These are phyloP conservation scores for Apium graveolens DNA, from an alignment of 129 eudicot species.

Conservation along the genomic window DNA sequence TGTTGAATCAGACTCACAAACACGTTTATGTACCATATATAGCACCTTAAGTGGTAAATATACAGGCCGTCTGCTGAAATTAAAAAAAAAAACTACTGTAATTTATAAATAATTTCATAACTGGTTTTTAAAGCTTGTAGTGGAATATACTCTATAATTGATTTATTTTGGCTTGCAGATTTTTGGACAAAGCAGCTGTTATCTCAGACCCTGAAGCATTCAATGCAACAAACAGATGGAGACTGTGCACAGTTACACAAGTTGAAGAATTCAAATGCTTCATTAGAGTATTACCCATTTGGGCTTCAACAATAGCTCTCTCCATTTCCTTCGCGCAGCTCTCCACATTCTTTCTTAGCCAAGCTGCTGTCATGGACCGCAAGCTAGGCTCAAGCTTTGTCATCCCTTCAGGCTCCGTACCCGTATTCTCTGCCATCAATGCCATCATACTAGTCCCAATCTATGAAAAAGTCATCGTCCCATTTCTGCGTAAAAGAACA, in stretches of 20 bases:
- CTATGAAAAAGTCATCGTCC: constrained; percentile 57
- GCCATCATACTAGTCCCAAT: constrained; percentile 68
- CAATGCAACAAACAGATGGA: constrained; percentile 46
- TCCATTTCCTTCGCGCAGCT: constrained; percentile 73
- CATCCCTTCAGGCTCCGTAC: constrained; percentile 70
- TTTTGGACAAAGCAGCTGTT: constrained; percentile 75
- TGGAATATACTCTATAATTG: neutral
- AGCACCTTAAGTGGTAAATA: neutral
- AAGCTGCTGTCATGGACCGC: constrained; percentile 58
- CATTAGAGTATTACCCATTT: constrained; percentile 54
- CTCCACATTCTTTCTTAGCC: constrained; percentile 75
- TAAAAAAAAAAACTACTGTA: too few species aligned
- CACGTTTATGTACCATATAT: neutral
- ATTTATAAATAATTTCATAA: neutral
- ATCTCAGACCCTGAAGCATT: constrained; percentile 27
- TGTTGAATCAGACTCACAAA: neutral
- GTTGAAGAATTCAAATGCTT: constrained; percentile 84
- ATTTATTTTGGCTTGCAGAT: constrained; percentile 19
- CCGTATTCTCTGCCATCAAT: constrained; percentile 57
- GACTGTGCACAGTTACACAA: constrained; percentile 71
- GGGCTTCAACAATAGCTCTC: constrained; percentile 87
- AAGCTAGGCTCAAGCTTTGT: constrained; percentile 35
- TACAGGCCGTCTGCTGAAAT: neutral
- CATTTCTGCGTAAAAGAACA: constrained; percentile 44
- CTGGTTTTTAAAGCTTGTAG: neutral